Conservation (phyloP, 2,329 filamentous ascomycete genomes). For the Hymenoscyphus repandus region DNA sequence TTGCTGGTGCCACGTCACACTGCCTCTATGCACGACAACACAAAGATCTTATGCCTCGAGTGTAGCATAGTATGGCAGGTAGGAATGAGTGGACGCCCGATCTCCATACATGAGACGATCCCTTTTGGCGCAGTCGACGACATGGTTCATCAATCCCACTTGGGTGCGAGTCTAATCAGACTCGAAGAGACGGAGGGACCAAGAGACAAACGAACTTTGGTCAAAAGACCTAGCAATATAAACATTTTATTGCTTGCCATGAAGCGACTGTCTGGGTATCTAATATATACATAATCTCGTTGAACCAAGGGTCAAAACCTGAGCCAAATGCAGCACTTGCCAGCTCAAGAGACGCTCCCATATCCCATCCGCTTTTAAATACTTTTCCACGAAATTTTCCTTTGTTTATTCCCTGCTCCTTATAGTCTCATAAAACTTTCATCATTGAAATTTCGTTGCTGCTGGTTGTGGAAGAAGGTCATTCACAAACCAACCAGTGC, state of each 20-base stretch:
- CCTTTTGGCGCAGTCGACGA: no score
- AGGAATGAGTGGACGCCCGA: no score
- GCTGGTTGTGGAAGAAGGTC: background rate
- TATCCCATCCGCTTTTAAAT: background rate
- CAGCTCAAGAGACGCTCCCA: background rate
- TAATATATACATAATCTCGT: background rate
- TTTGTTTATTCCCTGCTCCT: background rate
- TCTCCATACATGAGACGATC: no score
- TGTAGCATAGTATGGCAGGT: no score
- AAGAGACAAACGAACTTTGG: no score
- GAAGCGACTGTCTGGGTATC: background rate
- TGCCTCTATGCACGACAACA: no score
- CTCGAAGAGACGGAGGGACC: no score
- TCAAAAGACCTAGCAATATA: background rate
- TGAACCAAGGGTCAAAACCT: no score
- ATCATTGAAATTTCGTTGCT: background rate
- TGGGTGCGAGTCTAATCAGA: no score
- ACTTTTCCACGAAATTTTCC: background rate
- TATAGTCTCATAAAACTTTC: background rate
- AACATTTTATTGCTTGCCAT: background rate
- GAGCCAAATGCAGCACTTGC: slow-evolving; percentile 6
- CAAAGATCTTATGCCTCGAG: no score
- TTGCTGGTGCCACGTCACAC: no score
- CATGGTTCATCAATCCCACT: no score
- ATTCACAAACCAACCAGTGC: slow-evolving; percentile 5